These are phyloP conservation scores for Eucalyptus cloeziana DNA, from an alignment of 345 rosid species.

Conservation along the genomic window DNA sequence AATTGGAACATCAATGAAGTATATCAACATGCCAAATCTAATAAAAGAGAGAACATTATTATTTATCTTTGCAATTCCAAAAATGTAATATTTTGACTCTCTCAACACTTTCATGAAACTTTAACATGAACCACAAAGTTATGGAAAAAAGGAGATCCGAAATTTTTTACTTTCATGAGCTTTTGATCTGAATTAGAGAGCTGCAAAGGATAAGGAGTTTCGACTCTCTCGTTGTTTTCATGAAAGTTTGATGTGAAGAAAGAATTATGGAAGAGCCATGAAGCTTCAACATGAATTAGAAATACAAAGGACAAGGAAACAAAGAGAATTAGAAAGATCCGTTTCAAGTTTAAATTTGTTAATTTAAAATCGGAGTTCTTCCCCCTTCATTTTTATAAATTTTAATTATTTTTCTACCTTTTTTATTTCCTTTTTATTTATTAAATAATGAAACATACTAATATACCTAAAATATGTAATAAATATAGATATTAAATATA, in stretches of 20 bases:
- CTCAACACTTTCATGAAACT: neutral
- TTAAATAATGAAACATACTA: neutral
- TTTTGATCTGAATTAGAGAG: neutral
- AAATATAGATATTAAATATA: too few species aligned
- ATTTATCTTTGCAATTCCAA: too few species aligned
- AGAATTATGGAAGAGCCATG: neutral
- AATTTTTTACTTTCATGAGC: too few species aligned
- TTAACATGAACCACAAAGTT: too few species aligned
- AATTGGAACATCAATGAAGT: neutral
- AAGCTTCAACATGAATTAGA: neutral
- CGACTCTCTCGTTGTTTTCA: rapidly evolving
- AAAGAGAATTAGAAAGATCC: neutral
- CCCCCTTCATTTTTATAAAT: too few species aligned
- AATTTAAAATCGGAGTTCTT: neutral
- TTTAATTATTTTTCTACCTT: too few species aligned
- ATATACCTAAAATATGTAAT: too few species aligned
- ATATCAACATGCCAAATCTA: neutral
- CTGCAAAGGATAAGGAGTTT: rapidly evolving
- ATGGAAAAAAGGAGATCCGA: neutral
- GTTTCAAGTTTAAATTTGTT: neutral
- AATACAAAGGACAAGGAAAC: neutral
- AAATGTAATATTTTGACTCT: neutral
- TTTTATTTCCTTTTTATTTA: too few species aligned
- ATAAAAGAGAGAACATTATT: too few species aligned
- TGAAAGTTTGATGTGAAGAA: neutral